Conservation (phyloP, 164 flowering plant species). For the Kalanchoe fedtschenkoi region DNA sequence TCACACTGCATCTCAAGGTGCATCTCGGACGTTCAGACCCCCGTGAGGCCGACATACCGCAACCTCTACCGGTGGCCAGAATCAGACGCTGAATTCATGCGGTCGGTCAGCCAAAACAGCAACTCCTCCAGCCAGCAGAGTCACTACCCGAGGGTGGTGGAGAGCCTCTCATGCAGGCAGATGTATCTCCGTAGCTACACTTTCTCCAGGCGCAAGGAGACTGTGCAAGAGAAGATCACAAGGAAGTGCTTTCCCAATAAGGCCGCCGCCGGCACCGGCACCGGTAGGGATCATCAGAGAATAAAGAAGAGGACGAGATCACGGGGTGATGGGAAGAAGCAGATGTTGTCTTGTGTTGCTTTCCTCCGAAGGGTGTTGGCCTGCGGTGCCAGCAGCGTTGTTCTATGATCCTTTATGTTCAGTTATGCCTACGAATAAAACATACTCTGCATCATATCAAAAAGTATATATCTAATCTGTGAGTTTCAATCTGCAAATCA, state of each 20-base stretch:
- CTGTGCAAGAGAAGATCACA: constrained; percentile 22
- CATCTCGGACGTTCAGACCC: constrained; percentile 27
- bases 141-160: constrained; percentile 29
- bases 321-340: constrained; percentile 14
- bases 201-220: constrained; percentile 34
- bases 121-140: neutral
- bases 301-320: constrained; percentile 14
- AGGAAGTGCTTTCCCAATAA: constrained; percentile 30
- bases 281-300: too few relatives aligned
- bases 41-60: constrained; percentile 35
- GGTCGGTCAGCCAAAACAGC: constrained; percentile 15
- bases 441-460: too few relatives aligned
- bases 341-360: constrained; percentile 23
- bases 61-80: constrained; percentile 63
- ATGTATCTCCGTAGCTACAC: constrained; percentile 53
- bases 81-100: constrained; percentile 41
- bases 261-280: neutral
- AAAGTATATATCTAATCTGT: too few relatives aligned
- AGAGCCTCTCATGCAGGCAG: constrained; percentile 50
- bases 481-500: too few relatives aligned
- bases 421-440: neutral
- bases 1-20: constrained; percentile 40
- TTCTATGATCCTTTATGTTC: constrained; percentile 17
- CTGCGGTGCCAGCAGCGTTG: constrained; percentile 35
- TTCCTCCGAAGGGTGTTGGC: constrained; percentile 28